Percentiles rank a stretch among this genome's conserved stretches.
These are phyloP conservation scores for Haematococcus lacustris DNA, from an alignment of 139 green algal species.

Conservation along the genomic window DNA sequence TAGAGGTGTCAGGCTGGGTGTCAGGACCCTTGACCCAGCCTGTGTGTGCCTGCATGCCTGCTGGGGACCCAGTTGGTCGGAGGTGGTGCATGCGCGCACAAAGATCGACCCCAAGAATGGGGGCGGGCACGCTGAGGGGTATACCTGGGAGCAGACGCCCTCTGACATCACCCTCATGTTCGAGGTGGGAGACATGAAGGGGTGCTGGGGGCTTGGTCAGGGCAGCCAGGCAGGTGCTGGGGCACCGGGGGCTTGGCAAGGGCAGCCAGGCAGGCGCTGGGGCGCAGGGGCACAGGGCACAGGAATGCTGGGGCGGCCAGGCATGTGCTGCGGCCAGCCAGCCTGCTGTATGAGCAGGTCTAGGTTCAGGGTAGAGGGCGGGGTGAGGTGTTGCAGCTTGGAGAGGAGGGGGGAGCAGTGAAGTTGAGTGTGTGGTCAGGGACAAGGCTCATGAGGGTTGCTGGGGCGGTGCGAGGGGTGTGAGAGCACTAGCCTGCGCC, in stretches of 20 bases:
- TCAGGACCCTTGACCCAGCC: neutral
- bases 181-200: conserved; percentile 4
- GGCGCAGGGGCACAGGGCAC: neutral
- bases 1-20: neutral
- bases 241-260: no score
- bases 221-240: no score
- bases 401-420: neutral
- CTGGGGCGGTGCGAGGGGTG: neutral
- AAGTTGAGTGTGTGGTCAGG: neutral
- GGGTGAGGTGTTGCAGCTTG: neutral
- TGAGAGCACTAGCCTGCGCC: no score
- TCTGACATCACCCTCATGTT: conserved; percentile 18
- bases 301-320: neutral
- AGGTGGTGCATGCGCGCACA: conserved; percentile 4
- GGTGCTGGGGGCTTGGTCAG: neutral
- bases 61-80: no score
- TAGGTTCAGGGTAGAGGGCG: neutral
- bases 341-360: neutral
- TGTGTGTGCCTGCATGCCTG: neutral
- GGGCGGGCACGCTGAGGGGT: conserved; percentile 13
- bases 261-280: neutral
- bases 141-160: conserved; percentile 19
- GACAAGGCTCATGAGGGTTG: neutral
- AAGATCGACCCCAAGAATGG: conserved; percentile 17
- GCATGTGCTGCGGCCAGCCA: neutral